A percentile compares a stretch with the other conserved stretches of the same genome.
Evolutionary conservation across 352 stramenopile genomes (phyloP).

Genomic region (Phytopythium mirpurense): DNA sequence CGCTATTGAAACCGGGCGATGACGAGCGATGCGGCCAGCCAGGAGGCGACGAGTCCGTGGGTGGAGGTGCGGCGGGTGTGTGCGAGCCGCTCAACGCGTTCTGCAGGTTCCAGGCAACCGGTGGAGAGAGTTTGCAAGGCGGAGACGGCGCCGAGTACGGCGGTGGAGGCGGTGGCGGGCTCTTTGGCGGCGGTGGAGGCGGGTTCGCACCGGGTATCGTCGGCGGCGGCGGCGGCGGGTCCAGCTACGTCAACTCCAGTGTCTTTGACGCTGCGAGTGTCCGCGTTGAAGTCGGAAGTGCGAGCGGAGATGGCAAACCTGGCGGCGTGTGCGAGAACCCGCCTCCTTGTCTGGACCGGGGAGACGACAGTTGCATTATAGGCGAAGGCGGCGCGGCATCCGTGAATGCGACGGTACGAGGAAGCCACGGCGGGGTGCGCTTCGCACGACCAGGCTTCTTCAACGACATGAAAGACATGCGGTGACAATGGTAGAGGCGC

Average conservation of each 20-base stretch:
- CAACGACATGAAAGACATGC: constrained; percentile 70
- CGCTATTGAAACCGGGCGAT: constrained; percentile 24
- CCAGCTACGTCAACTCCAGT: constrained; percentile 46
- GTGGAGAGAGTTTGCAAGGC: constrained; percentile 45
- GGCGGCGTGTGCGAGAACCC: constrained; percentile 51
- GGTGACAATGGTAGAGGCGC: no score
- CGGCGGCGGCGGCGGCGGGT: constrained; percentile 55
- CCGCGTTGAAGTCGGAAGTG: constrained; percentile 27
- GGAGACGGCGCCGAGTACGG: constrained; percentile 70
- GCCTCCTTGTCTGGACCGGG: constrained; percentile 27
- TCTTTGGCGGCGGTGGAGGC: constrained; percentile 61
- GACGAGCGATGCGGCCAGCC: constrained; percentile 48
- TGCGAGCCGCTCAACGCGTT: constrained; percentile 59
- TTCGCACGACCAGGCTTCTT: constrained; percentile 62
- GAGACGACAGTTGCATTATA: constrained; percentile 36
- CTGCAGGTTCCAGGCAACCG: constrained; percentile 52
- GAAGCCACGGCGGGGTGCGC: constrained; percentile 63
- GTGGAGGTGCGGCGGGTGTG: constrained; percentile 37
- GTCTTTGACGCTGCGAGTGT: constrained; percentile 39
- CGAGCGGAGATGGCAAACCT: constrained; percentile 19
- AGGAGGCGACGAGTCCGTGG: constrained; percentile 19
- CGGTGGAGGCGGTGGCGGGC: constrained; percentile 52
- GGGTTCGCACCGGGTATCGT: constrained; percentile 71
- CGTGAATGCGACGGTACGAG: constrained; percentile 13
- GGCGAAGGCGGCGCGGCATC: constrained; percentile 52